These are phyloP conservation scores for Hypholoma fasciculare DNA, from an alignment of 768 basidiomycete genomes.

Conservation along the genomic window DNA sequence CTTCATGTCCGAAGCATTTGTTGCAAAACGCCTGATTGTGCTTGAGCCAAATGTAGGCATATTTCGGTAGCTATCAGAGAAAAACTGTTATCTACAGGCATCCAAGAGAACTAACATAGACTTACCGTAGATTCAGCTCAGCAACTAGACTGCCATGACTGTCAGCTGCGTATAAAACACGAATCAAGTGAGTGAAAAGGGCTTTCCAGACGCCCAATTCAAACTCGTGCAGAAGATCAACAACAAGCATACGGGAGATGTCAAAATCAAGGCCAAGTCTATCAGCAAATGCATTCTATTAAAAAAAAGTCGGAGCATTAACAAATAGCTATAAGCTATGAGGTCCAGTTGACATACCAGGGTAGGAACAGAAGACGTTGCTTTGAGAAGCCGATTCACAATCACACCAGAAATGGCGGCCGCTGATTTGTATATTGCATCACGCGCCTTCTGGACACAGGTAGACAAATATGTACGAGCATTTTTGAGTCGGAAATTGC, in stretches of 20 bases:
- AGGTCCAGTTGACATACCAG: conserved; percentile 20
- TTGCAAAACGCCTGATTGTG: too few species aligned
- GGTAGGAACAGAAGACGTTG: conserved; percentile 27
- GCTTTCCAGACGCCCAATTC: too few species aligned
- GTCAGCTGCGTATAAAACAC: too few species aligned
- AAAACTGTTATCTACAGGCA: neutral
- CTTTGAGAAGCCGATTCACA: conserved; percentile 10
- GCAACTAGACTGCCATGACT: too few species aligned
- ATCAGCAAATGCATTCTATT: conserved; percentile 2
- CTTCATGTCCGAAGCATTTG: conserved; percentile 10
- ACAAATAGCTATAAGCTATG: neutral
- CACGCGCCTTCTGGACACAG: conserved; percentile 2
- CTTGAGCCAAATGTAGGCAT: too few species aligned
- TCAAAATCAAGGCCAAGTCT: neutral
- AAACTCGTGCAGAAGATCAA: too few species aligned
- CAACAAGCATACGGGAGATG: too few species aligned
- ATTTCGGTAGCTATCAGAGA: conserved; percentile 16
- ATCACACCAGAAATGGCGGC: too few species aligned
- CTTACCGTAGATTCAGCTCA: too few species aligned
- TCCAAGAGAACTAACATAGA: neutral
- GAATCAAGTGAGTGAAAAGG: too few species aligned
- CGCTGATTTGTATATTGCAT: conserved; percentile 5
- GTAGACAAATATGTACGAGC: conserved; percentile 9
- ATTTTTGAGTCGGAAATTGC: neutral
- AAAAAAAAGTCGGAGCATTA: neutral